These are phyloP conservation scores for Daldinia sp. DNA, from an alignment of 2,329 filamentous ascomycete species.

Conservation along the genomic window DNA sequence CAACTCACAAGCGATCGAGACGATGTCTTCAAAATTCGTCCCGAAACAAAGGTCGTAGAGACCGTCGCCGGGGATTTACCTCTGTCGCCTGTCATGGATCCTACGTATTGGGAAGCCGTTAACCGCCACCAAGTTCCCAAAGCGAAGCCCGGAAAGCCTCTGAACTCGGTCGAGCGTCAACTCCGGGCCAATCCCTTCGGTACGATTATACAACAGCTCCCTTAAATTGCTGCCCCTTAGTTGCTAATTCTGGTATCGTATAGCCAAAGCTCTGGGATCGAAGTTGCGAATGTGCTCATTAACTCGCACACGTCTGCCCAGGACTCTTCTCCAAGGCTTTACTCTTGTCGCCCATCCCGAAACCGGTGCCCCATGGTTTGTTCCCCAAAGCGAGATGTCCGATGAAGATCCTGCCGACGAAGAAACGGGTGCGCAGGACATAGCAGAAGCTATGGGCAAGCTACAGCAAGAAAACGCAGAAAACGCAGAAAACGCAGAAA, in stretches of 20 bases:
- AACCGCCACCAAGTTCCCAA: constrained; percentile 58
- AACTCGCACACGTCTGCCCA: constrained; percentile 64
- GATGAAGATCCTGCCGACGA: constrained; percentile 25
- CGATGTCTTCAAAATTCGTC: constrained; percentile 55
- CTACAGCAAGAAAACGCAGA: background rate
- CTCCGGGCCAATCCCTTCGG: constrained; percentile 74
- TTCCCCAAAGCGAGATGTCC: constrained; percentile 61
- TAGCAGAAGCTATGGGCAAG: constrained; percentile 41
- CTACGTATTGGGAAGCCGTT: constrained; percentile 60
- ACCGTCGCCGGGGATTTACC: constrained; percentile 63
- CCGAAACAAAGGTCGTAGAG: constrained; percentile 57
- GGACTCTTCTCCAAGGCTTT: constrained; percentile 73
- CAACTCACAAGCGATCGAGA: constrained; percentile 30
- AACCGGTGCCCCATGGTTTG: constrained; percentile 66
- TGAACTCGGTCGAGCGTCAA: constrained; percentile 66
- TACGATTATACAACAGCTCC: constrained; percentile 51
- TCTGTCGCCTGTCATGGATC: constrained; percentile 67
- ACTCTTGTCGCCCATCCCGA: constrained; percentile 67
- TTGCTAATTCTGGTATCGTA: background rate
- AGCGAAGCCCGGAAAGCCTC: constrained; percentile 50
- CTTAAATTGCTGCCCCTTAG: background rate
- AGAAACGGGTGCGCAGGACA: constrained; percentile 1
- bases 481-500: background rate
- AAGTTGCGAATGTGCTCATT: constrained; percentile 68
- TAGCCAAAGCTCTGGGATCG: constrained; percentile 72